Evolutionary conservation across 202 grass and related monocot species (phyloP).

Genomic region (Elaeis oleifera): DNA sequence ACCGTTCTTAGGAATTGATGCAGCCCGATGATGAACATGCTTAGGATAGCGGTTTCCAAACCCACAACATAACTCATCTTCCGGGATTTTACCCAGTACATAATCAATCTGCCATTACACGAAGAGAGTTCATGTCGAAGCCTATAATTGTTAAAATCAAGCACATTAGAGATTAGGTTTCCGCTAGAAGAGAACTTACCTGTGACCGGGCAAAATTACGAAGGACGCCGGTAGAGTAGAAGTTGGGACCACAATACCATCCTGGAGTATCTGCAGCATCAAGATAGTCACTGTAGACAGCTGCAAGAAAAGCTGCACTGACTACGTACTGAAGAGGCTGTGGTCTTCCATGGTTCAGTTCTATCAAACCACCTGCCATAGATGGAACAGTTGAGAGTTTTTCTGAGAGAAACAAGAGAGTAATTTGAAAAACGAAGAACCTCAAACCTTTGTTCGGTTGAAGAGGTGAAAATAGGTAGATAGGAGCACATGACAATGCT

Average conservation of each 20-base stretch:
- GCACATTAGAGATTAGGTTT: neutral
- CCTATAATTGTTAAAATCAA: neutral
- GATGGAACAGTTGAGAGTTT: neutral
- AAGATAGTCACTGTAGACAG: constrained; percentile 91
- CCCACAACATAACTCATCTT: constrained; percentile 93
- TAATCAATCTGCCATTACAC: constrained; percentile 55
- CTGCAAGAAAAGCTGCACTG: constrained; percentile 89
- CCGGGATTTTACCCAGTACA: constrained; percentile 75
- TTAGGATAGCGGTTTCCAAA: constrained; percentile 65
- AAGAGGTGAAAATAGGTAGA: constrained; percentile 74
- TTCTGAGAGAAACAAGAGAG: neutral
- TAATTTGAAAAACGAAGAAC: neutral
- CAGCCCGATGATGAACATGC: constrained; percentile 82
- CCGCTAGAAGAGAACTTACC: constrained; percentile 22
- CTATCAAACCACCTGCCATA: constrained; percentile 72
- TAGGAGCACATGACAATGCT: constrained; percentile 96
- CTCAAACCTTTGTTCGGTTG: constrained; percentile 70
- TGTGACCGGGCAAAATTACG: constrained; percentile 79
- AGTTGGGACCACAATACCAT: constrained; percentile 93
- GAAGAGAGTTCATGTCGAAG: constrained; percentile 3
- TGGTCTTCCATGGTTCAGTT: constrained; percentile 85
- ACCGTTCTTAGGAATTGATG: constrained; percentile 79
- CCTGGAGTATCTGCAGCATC: constrained; percentile 90
- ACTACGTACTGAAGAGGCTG: constrained; percentile 83
- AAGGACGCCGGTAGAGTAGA: constrained; percentile 72